Evolutionary conservation across 352 stramenopile species (phyloP).

Genomic region (Phytophthora boehmeriae): DNA sequence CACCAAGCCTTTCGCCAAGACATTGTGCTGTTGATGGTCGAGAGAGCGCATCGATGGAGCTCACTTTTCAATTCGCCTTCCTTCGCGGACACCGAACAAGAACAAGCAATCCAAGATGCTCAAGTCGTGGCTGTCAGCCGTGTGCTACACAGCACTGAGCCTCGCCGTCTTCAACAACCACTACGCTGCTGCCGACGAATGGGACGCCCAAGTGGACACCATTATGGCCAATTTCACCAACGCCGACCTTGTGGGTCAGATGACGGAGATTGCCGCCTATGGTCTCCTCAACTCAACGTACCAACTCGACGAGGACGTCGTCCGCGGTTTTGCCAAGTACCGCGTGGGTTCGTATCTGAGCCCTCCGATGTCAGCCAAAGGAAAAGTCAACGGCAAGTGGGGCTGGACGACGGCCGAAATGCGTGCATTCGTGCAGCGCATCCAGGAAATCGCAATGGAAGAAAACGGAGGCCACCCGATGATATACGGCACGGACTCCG

Average conservation of each 20-base stretch:
- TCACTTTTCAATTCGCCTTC: conserved; percentile 33
- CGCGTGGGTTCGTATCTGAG: conserved; percentile 90
- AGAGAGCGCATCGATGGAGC: not conserved
- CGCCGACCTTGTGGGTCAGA: conserved; percentile 72
- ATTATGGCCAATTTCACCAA: conserved; percentile 33
- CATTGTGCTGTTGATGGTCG: not conserved
- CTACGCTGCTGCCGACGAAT: conserved; percentile 18
- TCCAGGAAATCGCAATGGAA: conserved; percentile 81
- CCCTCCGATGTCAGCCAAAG: conserved; percentile 21
- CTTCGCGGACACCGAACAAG: conserved; percentile 10
- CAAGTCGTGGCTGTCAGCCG: conserved; percentile 24
- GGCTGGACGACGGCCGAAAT: conserved; percentile 65
- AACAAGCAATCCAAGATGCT: conserved; percentile 28
- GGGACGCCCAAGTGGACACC: conserved; percentile 24
- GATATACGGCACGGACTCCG: conserved; percentile 87
- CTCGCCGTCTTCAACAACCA: conserved; percentile 15
- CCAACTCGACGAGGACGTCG: conserved; percentile 53
- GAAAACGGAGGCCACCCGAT: conserved; percentile 60
- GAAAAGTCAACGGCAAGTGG: conserved; percentile 17
- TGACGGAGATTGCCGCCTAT: conserved; percentile 87
- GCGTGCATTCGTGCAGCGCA: conserved; percentile 58
- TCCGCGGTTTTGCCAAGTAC: conserved; percentile 66
- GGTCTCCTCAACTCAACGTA: conserved; percentile 62
- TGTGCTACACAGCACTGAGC: conserved; percentile 24
- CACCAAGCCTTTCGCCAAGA: not conserved